These are phyloP conservation scores for Dimocarpus longan DNA, from an alignment of 345 rosid genomes.

Conservation along the genomic window DNA sequence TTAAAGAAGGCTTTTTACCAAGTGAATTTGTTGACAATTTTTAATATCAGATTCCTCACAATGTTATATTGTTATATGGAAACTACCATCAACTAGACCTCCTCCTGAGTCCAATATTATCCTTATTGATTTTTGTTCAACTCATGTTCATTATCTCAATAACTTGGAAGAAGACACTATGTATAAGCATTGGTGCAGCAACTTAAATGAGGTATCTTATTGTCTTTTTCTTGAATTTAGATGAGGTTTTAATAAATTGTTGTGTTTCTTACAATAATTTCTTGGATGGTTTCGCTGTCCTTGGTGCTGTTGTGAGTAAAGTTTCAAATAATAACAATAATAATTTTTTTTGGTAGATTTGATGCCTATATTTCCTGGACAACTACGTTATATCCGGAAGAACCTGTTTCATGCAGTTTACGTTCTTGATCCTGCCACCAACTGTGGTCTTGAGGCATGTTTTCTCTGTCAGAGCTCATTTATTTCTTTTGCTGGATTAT, in stretches of 20 bases:
- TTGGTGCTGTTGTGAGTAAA: constrained; percentile 15
- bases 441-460: constrained; percentile 90
- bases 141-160: constrained; percentile 89
- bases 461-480: constrained; percentile 14
- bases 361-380: constrained; percentile 98
- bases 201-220: constrained; percentile 78
- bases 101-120: constrained; percentile 73
- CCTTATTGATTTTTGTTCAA: constrained; percentile 88
- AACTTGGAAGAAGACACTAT: constrained; percentile 96
- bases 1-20: constrained; percentile 20
- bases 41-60: constrained; percentile 66
- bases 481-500: constrained; percentile 12
- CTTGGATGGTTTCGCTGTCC: background rate
- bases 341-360: constrained; percentile 32
- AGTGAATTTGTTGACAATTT: constrained; percentile 16
- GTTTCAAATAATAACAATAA: constrained; percentile 12
- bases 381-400: constrained; percentile 89
- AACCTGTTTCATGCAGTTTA: constrained; percentile 95
- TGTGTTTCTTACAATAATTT: background rate
- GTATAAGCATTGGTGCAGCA: constrained; percentile 94
- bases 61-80: constrained; percentile 52
- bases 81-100: constrained; percentile 65
- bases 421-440: constrained; percentile 87
- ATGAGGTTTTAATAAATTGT: constrained; percentile 18
- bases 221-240: constrained; percentile 11